These are phyloP conservation scores for Magnolia changhungtana DNA, from an alignment of 164 flowering plant species.

Conservation along the genomic window DNA sequence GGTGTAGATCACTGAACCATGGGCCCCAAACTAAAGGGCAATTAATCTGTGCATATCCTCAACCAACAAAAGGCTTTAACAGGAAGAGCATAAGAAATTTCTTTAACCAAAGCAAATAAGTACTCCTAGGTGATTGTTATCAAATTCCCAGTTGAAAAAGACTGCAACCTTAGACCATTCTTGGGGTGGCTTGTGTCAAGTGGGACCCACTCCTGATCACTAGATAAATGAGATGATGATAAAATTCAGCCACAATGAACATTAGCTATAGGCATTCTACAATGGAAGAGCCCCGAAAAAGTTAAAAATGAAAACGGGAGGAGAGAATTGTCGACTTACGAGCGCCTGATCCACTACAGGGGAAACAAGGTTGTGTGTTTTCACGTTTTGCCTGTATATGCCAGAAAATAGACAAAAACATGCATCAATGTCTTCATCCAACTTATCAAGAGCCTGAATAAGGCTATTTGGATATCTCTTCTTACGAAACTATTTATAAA, in stretches of 20 bases:
- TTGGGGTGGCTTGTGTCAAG: neutral
- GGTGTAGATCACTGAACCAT: too few species aligned
- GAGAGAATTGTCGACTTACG: slow-evolving; percentile 30
- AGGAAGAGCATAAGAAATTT: too few species aligned
- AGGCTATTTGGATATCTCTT: neutral
- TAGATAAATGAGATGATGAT: neutral
- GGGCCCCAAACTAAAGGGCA: too few species aligned
- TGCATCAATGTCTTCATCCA: neutral
- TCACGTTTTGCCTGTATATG: slow-evolving; percentile 81
- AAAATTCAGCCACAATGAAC: neutral
- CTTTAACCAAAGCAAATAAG: too few species aligned
- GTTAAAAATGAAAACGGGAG: neutral
- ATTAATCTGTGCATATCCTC: too few species aligned
- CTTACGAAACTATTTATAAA: neutral
- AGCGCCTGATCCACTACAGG: slow-evolving; percentile 86
- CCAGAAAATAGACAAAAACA: neutral
- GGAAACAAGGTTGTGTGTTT: slow-evolving; percentile 92
- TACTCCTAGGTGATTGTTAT: too few species aligned
- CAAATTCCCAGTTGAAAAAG: too few species aligned
- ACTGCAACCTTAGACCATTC: neutral
- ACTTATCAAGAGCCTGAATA: neutral
- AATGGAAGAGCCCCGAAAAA: neutral
- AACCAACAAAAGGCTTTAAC: too few species aligned
- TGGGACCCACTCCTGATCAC: neutral
- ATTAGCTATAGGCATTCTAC: neutral